These are phyloP conservation scores for Prunus mira DNA, from an alignment of 306 rosid species.

Conservation along the genomic window DNA sequence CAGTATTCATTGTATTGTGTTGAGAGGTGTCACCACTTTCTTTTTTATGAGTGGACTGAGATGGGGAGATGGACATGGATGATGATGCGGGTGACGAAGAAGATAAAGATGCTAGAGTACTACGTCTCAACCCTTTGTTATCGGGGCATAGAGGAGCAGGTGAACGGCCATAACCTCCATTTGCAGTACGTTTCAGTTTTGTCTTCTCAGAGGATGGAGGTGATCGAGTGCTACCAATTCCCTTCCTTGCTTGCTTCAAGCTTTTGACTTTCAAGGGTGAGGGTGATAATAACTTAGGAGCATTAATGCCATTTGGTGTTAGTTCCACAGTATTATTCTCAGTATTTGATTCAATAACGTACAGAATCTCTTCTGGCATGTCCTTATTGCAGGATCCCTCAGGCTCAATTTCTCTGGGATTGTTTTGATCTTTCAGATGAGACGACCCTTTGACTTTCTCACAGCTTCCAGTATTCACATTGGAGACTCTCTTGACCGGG, in stretches of 20 bases:
- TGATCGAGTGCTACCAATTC: conserved; percentile 17
- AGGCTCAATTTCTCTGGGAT: conserved; percentile 22
- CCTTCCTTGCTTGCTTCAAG: conserved; percentile 30
- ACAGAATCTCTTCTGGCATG: conserved; percentile 39
- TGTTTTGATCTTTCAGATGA: conserved; percentile 20
- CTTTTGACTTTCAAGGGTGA: conserved; percentile 26
- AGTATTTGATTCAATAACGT: conserved; percentile 36
- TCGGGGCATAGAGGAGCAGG: conserved; percentile 10
- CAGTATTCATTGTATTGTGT: conserved; percentile 10
- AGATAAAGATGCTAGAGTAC: conserved; percentile 25
- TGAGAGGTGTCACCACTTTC: conserved; percentile 29
- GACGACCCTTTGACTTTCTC: conserved; percentile 22
- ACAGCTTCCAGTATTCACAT: conserved; percentile 15
- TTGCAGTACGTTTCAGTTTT: conserved; percentile 25
- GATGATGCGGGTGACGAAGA: conserved; percentile 20
- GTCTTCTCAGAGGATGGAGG: conserved; percentile 42
- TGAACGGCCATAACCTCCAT: conserved; percentile 21
- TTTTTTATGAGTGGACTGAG: conserved; percentile 27
- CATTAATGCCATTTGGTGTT: conserved; percentile 22
- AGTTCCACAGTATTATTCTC: conserved; percentile 31
- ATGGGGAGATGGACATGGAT: conserved; percentile 18
- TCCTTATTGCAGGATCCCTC: conserved; percentile 30
- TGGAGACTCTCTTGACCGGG: conserved; percentile 28
- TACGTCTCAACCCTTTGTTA: conserved; percentile 33
- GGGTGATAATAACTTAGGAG: conserved; percentile 22